phyloP scores from a whole-genome alignment of 179 eudicot species.

The Silene noctiflora region DNA sequence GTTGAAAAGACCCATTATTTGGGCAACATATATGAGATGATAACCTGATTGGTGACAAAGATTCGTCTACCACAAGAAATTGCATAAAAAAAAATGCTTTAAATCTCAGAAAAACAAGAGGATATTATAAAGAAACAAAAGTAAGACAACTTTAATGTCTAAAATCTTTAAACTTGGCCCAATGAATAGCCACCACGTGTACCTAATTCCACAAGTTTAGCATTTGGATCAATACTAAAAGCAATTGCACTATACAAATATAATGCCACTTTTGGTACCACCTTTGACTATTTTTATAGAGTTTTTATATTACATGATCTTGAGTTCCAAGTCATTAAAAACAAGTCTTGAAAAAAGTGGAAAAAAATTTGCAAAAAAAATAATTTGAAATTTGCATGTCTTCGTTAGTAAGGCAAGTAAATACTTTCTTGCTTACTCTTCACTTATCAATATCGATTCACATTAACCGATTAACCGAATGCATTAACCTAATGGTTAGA shows the following conservation, averaged over 20 bases:
- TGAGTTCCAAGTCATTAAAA: constrained; percentile 13
- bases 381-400: background rate
- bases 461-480: too few relatives aligned
- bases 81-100: constrained; percentile 1
- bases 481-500: too few relatives aligned
- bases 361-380: background rate
- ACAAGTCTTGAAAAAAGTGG: background rate
- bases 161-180: constrained; percentile 7
- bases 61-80: constrained; percentile 20
- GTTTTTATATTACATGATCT: background rate
- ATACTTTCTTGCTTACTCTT: background rate
- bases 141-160: background rate
- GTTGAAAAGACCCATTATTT: background rate
- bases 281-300: background rate
- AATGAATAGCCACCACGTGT: constrained; percentile 16
- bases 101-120: background rate
- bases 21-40: constrained; percentile 3
- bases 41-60: constrained; percentile 6
- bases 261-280: background rate
- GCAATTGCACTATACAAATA: constrained; percentile 16
- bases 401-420: constrained; percentile 8
- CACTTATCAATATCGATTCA: too few relatives aligned
- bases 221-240: constrained; percentile 17
- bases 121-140: constrained; percentile 12
- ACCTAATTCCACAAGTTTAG: background rate